Evolutionary conservation across 1,284 basidiomycete species (phyloP).

Genomic region (Cryptococcus wingfieldii): DNA sequence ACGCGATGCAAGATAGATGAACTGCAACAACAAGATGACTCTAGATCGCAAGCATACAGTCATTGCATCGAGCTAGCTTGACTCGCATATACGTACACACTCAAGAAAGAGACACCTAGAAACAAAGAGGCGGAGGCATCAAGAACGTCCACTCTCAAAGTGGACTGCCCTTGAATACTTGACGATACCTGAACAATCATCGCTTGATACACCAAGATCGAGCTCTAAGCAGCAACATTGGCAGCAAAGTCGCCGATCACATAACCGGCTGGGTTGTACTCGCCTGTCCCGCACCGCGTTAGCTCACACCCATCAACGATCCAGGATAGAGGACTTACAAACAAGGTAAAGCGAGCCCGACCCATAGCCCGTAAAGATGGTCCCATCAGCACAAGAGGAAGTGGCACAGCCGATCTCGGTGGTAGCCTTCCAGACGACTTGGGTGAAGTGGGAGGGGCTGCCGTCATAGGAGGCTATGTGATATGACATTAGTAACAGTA

Average conservation of each 20-base stretch:
- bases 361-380: slow-evolving; percentile 21
- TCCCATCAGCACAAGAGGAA: slow-evolving; percentile 21
- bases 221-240: slow-evolving; percentile 14
- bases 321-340: slow-evolving; percentile 2
- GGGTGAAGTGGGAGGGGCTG: slow-evolving; percentile 38
- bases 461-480: too few relatives aligned
- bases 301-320: background rate
- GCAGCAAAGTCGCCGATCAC: slow-evolving; percentile 11
- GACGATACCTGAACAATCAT: too few relatives aligned
- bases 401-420: slow-evolving; percentile 37
- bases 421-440: slow-evolving; percentile 44
- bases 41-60: too few relatives aligned
- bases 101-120: too few relatives aligned
- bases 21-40: too few relatives aligned
- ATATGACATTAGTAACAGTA: too few relatives aligned
- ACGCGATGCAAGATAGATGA: too few relatives aligned
- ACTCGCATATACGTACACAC: too few relatives aligned
- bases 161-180: too few relatives aligned
- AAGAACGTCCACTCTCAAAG: too few relatives aligned
- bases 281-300: slow-evolving; percentile 10
- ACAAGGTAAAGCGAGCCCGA: slow-evolving; percentile 11
- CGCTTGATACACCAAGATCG: background rate
- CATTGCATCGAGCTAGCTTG: too few relatives aligned
- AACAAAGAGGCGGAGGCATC: too few relatives aligned
- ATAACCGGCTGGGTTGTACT: slow-evolving; percentile 26